phyloP scores from a whole-genome alignment of 2,329 filamentous ascomycete genomes.

The Dothideomycetes sp. region DNA sequence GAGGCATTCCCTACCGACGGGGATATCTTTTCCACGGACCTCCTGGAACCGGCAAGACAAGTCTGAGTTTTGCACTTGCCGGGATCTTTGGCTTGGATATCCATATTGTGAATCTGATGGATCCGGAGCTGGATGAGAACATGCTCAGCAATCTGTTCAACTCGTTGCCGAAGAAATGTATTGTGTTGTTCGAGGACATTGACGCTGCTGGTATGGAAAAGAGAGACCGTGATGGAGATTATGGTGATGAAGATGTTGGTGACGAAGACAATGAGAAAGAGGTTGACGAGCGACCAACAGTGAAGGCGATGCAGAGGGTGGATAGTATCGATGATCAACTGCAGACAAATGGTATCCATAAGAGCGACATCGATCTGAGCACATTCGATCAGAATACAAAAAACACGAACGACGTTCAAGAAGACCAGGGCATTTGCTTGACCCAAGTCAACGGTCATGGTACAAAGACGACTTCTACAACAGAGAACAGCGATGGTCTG shows the following conservation, averaged over 20 bases:
- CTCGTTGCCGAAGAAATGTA: constrained; percentile 34
- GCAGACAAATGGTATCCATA: no score
- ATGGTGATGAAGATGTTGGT: constrained; percentile 16
- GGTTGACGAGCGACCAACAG: no score
- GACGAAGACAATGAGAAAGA: not conserved
- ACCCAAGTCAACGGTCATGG: no score
- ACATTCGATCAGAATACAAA: no score
- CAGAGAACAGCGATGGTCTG: no score
- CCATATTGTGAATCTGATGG: constrained; percentile 41
- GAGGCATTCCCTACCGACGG: constrained; percentile 76
- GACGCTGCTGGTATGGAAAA: constrained; percentile 38
- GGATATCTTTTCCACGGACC: constrained; percentile 77
- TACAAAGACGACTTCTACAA: no score
- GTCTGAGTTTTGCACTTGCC: constrained; percentile 33
- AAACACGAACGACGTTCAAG: no score
- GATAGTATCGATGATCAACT: no score
- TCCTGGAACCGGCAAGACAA: constrained; percentile 30
- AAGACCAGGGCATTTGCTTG: no score
- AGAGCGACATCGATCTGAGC: no score
- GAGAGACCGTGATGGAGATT: constrained; percentile 23
- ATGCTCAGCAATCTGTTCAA: constrained; percentile 43
- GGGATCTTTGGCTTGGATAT: constrained; percentile 40
- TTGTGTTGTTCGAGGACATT: constrained; percentile 40
- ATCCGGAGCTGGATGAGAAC: constrained; percentile 64
- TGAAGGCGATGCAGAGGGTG: no score